Evolutionary conservation across 768 basidiomycete genomes (phyloP).

Genomic region (Trametes gibbosa): DNA sequence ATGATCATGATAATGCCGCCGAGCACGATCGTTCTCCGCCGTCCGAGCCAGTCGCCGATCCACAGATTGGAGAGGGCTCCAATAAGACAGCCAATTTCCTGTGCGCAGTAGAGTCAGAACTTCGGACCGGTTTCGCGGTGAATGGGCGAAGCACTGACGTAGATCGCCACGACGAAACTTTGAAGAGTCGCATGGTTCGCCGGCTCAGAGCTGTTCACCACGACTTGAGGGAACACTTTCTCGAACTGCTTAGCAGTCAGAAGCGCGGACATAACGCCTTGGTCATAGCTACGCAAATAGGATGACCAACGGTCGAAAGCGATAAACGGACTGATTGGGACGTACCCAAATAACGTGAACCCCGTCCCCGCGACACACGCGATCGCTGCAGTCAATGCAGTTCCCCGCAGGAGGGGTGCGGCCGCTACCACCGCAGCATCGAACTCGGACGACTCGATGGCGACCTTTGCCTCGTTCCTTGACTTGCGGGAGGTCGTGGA

Average conservation of each 20-base stretch:
- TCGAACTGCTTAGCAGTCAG: constrained; percentile 61
- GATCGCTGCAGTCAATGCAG: constrained; percentile 44
- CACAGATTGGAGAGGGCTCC: constrained; percentile 63
- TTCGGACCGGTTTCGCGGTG: neutral
- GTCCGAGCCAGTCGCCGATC: constrained; percentile 58
- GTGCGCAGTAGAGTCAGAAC: neutral
- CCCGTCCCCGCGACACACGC: constrained; percentile 59
- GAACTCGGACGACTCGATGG: constrained; percentile 23
- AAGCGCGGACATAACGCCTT: constrained; percentile 69
- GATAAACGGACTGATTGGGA: neutral
- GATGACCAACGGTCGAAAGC: neutral
- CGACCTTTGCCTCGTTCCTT: constrained; percentile 1
- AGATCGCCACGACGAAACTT: constrained; percentile 58
- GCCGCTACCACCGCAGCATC: constrained; percentile 35
- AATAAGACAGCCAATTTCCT: constrained; percentile 65
- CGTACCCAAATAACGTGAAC: constrained; percentile 61
- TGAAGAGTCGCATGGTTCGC: constrained; percentile 53
- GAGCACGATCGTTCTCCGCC: constrained; percentile 54
- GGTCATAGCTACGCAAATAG: constrained; percentile 50
- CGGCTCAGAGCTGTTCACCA: constrained; percentile 37
- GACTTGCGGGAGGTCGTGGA: constrained; percentile 3
- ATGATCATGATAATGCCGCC: constrained; percentile 61
- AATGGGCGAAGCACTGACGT: constrained; percentile 33
- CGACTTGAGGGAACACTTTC: constrained; percentile 53
- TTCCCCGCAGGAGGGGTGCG: constrained; percentile 39